Percentiles rank a stretch among this genome's conserved stretches.
Conservation (phyloP, 352 stramenopile species). For the Aphanomyces invadans region DNA sequence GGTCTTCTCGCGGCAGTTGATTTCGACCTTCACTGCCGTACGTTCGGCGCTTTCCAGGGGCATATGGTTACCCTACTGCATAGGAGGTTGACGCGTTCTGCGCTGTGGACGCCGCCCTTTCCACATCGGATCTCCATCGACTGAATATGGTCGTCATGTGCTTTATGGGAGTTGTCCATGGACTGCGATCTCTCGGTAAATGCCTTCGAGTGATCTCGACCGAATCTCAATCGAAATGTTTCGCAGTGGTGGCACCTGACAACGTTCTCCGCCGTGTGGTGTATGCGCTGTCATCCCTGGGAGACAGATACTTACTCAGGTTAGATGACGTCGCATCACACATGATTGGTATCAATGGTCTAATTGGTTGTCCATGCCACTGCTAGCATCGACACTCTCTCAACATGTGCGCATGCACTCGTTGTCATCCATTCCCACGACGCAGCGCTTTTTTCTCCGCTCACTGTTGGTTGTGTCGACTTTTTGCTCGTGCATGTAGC, state of each 20-base stretch:
- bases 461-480: constrained; percentile 25
- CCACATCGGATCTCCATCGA: constrained; percentile 20
- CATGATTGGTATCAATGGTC: too few relatives aligned
- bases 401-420: not conserved
- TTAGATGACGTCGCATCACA: not conserved
- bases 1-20: constrained; percentile 56
- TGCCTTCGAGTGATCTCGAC: not conserved
- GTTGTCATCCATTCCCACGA: not conserved
- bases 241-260: not conserved
- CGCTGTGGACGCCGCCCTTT: not conserved
- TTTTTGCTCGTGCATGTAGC: constrained; percentile 26
- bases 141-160: constrained; percentile 31
- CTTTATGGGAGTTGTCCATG: constrained; percentile 30
- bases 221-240: not conserved
- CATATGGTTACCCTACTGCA: constrained; percentile 2
- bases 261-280: not conserved
- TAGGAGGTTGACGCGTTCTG: constrained; percentile 30
- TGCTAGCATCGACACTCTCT: constrained; percentile 13
- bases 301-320: constrained; percentile 12
- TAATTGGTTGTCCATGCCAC: too few relatives aligned
- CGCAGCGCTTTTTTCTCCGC: constrained; percentile 16
- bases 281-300: constrained; percentile 20
- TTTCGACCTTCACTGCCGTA: constrained; percentile 55
- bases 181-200: constrained; percentile 25
- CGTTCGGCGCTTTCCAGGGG: constrained; percentile 3